Percentiles rank a stretch among this genome's conserved stretches.
phyloP scores from a whole-genome alignment of 805 yeast genomes.

The Wickerhamomyces chaumierensis region DNA sequence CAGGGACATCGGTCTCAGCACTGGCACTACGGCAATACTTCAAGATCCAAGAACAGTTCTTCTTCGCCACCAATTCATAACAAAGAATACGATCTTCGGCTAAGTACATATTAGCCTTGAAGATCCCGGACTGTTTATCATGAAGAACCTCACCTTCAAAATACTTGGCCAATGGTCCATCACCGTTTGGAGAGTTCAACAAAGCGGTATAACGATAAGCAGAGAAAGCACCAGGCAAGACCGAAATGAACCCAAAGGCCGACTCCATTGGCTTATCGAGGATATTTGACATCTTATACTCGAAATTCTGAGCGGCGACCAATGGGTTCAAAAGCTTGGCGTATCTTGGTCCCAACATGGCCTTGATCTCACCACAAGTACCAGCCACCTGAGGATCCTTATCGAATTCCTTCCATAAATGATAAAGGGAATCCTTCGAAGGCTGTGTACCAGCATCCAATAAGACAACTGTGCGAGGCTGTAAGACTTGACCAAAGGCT shows the following conservation, averaged over 20 bases:
- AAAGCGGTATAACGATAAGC: conserved; percentile 85
- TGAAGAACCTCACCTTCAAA: conserved; percentile 82
- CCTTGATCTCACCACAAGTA: conserved; percentile 94
- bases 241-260: conserved; percentile 88
- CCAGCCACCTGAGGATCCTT: conserved; percentile 79
- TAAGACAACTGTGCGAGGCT: conserved; percentile 75
- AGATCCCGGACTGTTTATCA: conserved; percentile 63
- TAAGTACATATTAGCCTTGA: conserved; percentile 90
- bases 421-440: conserved; percentile 70
- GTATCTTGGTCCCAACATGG: conserved; percentile 59
- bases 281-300: conserved; percentile 90
- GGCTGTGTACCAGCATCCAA: conserved; percentile 96
- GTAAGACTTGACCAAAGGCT: conserved; percentile 73
- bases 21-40: conserved; percentile 79
- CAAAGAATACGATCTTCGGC: conserved; percentile 96
- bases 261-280: conserved; percentile 94
- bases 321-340: conserved; percentile 63
- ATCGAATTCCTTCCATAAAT: conserved; percentile 80
- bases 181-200: conserved; percentile 53
- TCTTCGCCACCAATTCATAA: conserved; percentile 89
- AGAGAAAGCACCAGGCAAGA: conserved; percentile 92
- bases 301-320: conserved; percentile 95
- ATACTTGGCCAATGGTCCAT: conserved; percentile 79
- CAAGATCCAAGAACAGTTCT: conserved; percentile 60
- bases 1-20: conserved; percentile 96